Conservation (phyloP, 768 basidiomycete species). For the Boletellus emodensis region DNA sequence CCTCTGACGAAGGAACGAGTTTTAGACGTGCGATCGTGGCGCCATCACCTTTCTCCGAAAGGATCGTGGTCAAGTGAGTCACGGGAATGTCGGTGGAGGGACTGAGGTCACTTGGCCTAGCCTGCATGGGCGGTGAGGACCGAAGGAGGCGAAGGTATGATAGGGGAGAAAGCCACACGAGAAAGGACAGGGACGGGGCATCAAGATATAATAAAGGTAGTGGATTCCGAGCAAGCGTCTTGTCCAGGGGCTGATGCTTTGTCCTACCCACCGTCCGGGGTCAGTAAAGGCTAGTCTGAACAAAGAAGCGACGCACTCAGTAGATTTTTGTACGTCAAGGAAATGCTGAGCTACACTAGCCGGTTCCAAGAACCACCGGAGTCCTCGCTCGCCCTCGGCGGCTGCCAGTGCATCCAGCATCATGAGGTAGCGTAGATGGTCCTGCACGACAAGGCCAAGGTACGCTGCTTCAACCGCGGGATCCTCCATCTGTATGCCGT, state of each 20-base stretch:
- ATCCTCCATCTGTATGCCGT: conserved; percentile 42
- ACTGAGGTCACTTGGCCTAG: conserved; percentile 13
- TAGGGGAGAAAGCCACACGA: conserved; percentile 64
- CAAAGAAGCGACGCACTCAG: conserved; percentile 13
- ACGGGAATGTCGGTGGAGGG: conserved; percentile 47
- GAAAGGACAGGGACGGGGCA: conserved; percentile 66
- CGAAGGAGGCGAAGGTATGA: conserved; percentile 63
- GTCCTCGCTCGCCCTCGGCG: conserved; percentile 53
- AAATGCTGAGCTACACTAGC: conserved; percentile 18
- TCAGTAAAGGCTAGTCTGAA: not conserved
- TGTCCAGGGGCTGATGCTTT: conserved; percentile 55
- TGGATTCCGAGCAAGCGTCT: conserved; percentile 51
- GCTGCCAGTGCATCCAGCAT: conserved; percentile 64
- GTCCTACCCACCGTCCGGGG: conserved; percentile 28
- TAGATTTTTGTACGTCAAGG: conserved; percentile 13
- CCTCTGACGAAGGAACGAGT: conserved; percentile 32
- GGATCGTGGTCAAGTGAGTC: conserved; percentile 41
- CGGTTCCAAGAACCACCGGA: conserved; percentile 69
- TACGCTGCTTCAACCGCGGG: conserved; percentile 46
- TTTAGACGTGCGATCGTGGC: conserved; percentile 53
- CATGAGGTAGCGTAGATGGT: conserved; percentile 65
- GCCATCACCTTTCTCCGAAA: conserved; percentile 43
- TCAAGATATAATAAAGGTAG: conserved; percentile 71
- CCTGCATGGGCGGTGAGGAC: conserved; percentile 18
- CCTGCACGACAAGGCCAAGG: conserved; percentile 45